These are phyloP conservation scores for Gymnopilus junonius DNA, from an alignment of 768 basidiomycete genomes.

Conservation along the genomic window DNA sequence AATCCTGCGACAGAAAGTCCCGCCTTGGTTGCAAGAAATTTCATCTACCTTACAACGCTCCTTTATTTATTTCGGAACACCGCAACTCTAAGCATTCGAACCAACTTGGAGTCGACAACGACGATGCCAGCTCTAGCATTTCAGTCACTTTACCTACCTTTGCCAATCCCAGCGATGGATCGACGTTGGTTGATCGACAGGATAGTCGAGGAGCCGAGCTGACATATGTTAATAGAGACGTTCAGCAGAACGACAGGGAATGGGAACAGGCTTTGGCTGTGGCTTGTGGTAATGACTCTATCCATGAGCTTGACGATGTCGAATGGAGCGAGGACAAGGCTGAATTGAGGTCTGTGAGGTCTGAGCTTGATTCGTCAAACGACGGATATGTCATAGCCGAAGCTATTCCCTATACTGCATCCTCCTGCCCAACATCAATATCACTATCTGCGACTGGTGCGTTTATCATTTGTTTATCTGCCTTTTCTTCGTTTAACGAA, in stretches of 20 bases:
- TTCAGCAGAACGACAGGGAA: slow-evolving; percentile 7
- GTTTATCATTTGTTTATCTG: not conserved
- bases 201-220: not conserved
- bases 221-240: not conserved
- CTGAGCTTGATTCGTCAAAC: slow-evolving; percentile 14
- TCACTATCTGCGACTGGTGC: slow-evolving; percentile 1
- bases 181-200: not conserved
- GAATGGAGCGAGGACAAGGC: slow-evolving; percentile 16
- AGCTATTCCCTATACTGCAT: slow-evolving; percentile 4
- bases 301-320: slow-evolving; percentile 5
- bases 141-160: slow-evolving; percentile 41
- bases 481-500: not conserved
- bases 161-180: slow-evolving; percentile 23
- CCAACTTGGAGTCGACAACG: not conserved
- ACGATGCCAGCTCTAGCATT: slow-evolving; percentile 26
- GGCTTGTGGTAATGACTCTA: slow-evolving; percentile 1
- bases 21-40: slow-evolving; percentile 20
- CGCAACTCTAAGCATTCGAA: slow-evolving; percentile 1
- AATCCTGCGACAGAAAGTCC: slow-evolving; percentile 23
- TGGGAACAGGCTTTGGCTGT: slow-evolving; percentile 12
- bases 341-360: not conserved
- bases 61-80: not conserved
- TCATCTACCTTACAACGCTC: slow-evolving; percentile 23
- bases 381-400: slow-evolving; percentile 12
- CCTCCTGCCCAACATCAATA: not conserved